phyloP scores from a whole-genome alignment of 805 yeast genomes.

The Teunomyces lycoperdinae region DNA sequence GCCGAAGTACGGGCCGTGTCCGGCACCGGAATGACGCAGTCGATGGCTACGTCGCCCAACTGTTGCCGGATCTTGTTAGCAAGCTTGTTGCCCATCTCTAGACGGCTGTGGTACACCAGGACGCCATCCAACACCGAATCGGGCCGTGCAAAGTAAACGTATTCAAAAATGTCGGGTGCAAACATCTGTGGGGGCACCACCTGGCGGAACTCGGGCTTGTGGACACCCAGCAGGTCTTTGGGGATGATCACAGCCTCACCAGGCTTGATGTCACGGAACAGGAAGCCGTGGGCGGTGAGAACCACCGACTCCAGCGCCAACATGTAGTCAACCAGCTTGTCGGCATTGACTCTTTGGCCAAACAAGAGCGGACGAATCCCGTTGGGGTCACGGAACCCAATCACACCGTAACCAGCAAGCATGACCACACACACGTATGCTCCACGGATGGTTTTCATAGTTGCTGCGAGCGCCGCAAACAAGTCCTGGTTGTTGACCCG shows the following conservation, averaged over 20 bases:
- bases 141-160: slow-evolving; percentile 97
- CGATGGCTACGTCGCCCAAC: slow-evolving; percentile 55
- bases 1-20: slow-evolving; percentile 98
- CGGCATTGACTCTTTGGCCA: slow-evolving; percentile 71
- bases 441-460: slow-evolving; percentile 79
- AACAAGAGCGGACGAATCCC: slow-evolving; percentile 89
- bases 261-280: slow-evolving; percentile 79
- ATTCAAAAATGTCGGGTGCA: slow-evolving; percentile 95
- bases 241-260: slow-evolving; percentile 97
- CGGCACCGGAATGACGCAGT: slow-evolving; percentile 96
- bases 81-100: slow-evolving; percentile 89
- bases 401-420: slow-evolving; percentile 92
- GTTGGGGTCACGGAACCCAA: slow-evolving; percentile 96
- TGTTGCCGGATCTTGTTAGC: slow-evolving; percentile 63
- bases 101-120: slow-evolving; percentile 87
- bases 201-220: slow-evolving; percentile 79
- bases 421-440: slow-evolving; percentile 96
- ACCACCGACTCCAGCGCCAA: slow-evolving; percentile 95
- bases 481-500: slow-evolving; percentile 91
- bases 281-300: slow-evolving; percentile 86
- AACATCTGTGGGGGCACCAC: slow-evolving; percentile 74
- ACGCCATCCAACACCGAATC: slow-evolving; percentile 97
- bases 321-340: slow-evolving; percentile 85
- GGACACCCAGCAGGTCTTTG: slow-evolving; percentile 49
- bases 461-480: slow-evolving; percentile 80